Base-by-base conservation (phyloP, 441 rosid species). In the Mallotus japonicus region DNA sequence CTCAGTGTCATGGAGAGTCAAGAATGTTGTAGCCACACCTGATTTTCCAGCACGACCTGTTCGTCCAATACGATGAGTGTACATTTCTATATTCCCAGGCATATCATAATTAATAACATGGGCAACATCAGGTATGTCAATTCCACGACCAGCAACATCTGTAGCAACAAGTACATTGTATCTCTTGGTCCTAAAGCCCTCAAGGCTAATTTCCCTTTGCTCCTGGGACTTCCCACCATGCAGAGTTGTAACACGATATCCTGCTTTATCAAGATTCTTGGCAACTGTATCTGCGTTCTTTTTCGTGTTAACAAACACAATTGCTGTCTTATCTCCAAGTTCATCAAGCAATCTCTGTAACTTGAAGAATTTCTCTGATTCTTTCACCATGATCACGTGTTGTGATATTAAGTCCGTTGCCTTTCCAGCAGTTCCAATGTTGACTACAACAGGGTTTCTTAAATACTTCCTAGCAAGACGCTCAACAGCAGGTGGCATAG, bases 211-310 rank as follows among this genome's bases (percentile, higher is more conserved):
- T 78, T 92, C 97, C 76, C 97, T 92, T 81, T 88, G 97, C 72
- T 95, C 98, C 76, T 92, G 99, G 2, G 98, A 95, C 84, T 93
- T 95, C 58, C 97, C 97, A 76, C 98, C 98, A 44, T 95, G 97
- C 66, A 91, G 81, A 77, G 99, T 91, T 15, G 98, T 95, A 44
- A 91, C 99, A 10, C 96, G 89, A 79, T 92, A 95, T 51, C 95
- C 95, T 4, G 85, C 87, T 85, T 85, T 92, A 58, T 95, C 97
- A 75, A 95, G 85, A 87, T 82, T 95, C 85, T 95, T 95, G 40
- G 92, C 87, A 72, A 90, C 84, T 49, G 7, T 64, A 73, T 88
- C 92, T 0, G 91, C 92, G 49, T 87, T 88, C 77, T 88, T 88
- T 83, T 85, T 90, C n/a, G 94, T 95, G 83, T 92, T 95, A n/a